Conservation (phyloP, 257 asterid species). For the Solanum pinnatisectum region DNA sequence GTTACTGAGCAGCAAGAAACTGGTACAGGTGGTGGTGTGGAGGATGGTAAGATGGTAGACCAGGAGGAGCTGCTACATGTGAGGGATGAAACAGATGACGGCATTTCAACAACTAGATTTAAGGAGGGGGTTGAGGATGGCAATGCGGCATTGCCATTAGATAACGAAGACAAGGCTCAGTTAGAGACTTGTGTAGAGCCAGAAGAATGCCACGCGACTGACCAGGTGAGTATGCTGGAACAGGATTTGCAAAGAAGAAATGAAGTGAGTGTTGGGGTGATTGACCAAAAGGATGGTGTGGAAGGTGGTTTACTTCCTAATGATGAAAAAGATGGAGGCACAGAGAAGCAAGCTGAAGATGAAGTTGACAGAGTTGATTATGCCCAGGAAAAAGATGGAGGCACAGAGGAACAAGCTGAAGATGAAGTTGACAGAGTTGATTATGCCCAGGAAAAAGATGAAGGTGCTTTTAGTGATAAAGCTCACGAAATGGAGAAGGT, state of each 20-base stretch:
- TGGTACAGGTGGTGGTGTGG: constrained; percentile 26
- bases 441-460: constrained; percentile 20
- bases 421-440: constrained; percentile 21
- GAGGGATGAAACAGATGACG: constrained; percentile 29
- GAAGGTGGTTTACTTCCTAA: constrained; percentile 19
- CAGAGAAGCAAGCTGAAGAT: neutral
- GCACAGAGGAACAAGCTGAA: neutral
- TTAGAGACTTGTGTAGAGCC: constrained; percentile 17
- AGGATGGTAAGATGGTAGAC: constrained; percentile 25
- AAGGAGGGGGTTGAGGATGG: constrained; percentile 29
- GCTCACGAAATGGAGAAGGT: constrained; percentile 32
- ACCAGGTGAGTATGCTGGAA: constrained; percentile 22
- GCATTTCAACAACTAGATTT: neutral
- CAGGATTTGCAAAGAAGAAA: constrained; percentile 22
- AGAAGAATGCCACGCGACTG: constrained; percentile 30
- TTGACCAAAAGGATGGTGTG: constrained; percentile 19
- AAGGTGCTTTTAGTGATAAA: constrained; percentile 16
- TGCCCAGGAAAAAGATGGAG: constrained; percentile 10
- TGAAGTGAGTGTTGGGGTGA: constrained; percentile 12
- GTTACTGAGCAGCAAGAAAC: constrained; percentile 28
- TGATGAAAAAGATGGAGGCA: constrained; percentile 18
- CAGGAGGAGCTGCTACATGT: constrained; percentile 21
- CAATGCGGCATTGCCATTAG: constrained; percentile 12
- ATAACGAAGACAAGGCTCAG: constrained; percentile 19
- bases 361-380: constrained; percentile 22